Conservation (phyloP, 331 rosid genomes). For the Arachis monticola region DNA sequence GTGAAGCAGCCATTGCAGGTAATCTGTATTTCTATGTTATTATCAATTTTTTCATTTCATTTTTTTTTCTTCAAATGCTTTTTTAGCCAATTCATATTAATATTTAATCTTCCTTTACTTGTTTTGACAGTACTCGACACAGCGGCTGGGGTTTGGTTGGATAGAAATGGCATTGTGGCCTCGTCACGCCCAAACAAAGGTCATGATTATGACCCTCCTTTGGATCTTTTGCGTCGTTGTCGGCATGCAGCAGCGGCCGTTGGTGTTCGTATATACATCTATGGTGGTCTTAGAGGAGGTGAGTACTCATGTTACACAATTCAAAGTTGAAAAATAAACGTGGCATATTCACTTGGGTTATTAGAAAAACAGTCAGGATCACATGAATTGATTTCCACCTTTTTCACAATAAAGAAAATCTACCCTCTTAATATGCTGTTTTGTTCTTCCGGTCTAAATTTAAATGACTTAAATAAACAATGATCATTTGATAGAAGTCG, state of each 20-base stretch:
- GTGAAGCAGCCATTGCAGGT: slow-evolving; percentile 95
- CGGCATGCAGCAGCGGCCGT: slow-evolving; percentile 98
- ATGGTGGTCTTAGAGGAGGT: slow-evolving; percentile 99
- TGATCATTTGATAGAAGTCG: not conserved
- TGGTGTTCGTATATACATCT: slow-evolving; percentile 76
- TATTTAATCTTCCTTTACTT: not conserved
- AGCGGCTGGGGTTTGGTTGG: slow-evolving; percentile 99
- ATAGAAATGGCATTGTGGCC: slow-evolving; percentile 90
- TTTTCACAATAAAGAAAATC: not conserved
- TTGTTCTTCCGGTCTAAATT: not conserved
- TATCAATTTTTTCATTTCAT: slow-evolving; percentile 20
- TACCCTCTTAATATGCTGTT: slow-evolving; percentile 11
- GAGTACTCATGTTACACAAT: slow-evolving; percentile 34
- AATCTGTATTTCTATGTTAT: slow-evolving; percentile 35
- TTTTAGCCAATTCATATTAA: slow-evolving; percentile 7
- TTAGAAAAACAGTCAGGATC: slow-evolving; percentile 18
- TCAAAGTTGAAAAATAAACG: slow-evolving; percentile 15
- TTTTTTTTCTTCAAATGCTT: slow-evolving; percentile 18
- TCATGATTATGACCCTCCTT: slow-evolving; percentile 73
- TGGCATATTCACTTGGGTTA: slow-evolving; percentile 10
- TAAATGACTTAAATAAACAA: not conserved
- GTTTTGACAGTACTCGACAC: slow-evolving; percentile 90
- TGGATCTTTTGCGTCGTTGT: slow-evolving; percentile 98
- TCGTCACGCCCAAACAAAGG: slow-evolving; percentile 80
- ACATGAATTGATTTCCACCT: slow-evolving; percentile 13